phyloP scores from a whole-genome alignment of 2,329 filamentous ascomycete species.

The Fusarium euwallaceae region DNA sequence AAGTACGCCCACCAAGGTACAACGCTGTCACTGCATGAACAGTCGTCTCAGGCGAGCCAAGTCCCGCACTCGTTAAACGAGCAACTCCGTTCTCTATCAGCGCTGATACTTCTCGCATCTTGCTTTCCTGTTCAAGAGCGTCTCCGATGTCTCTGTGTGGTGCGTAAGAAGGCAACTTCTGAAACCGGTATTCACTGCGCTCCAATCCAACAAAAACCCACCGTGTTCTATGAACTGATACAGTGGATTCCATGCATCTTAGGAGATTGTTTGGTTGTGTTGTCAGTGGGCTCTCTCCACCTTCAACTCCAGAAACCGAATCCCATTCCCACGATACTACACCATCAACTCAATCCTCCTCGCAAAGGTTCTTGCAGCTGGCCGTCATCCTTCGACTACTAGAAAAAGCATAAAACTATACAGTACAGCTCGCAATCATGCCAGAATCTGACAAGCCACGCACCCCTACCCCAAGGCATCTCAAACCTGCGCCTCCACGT shows the following conservation, averaged over 20 bases:
- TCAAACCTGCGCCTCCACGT: slow-evolving; percentile 45
- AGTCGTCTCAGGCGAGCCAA: background rate
- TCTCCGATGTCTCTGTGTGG: background rate
- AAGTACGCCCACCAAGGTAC: background rate
- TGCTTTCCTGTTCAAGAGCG: background rate
- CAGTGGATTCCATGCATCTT: background rate
- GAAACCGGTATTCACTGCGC: background rate
- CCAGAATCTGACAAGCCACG: slow-evolving; percentile 27
- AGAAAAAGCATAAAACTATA: background rate
- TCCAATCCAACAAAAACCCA: slow-evolving; percentile 8
- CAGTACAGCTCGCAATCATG: slow-evolving; percentile 26
- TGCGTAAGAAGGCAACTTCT: background rate
- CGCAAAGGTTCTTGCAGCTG: background rate
- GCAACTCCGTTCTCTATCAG: background rate
- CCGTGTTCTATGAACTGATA: background rate
- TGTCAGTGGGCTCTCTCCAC: background rate
- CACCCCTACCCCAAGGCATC: slow-evolving; percentile 35
- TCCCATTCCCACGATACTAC: background rate
- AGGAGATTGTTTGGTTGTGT: background rate
- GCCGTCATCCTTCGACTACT: background rate
- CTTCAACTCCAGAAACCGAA: background rate
- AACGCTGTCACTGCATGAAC: background rate
- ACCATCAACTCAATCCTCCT: background rate
- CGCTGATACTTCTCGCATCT: slow-evolving; percentile 3
- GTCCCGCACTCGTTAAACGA: background rate